phyloP scores from a whole-genome alignment of 2,329 filamentous ascomycete genomes.

The Dactylonectria estremocensis region DNA sequence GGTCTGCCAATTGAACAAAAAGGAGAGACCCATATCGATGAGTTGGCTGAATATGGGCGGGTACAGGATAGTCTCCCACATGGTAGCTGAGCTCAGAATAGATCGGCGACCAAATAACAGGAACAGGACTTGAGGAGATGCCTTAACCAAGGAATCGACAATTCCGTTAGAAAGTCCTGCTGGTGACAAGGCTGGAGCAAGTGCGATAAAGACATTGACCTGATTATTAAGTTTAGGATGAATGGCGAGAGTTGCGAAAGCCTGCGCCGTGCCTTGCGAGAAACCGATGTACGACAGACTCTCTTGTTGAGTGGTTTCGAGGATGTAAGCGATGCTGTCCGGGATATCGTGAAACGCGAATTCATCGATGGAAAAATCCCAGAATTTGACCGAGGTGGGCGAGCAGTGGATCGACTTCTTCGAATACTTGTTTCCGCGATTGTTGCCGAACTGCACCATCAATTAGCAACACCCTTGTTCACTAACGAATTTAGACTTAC shows the following conservation, averaged over 20 bases:
- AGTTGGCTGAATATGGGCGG: slow-evolving; percentile 91
- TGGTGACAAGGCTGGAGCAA: slow-evolving; percentile 97
- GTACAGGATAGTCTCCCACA: slow-evolving; percentile 98
- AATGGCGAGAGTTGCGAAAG: slow-evolving; percentile 93
- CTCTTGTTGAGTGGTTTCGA: slow-evolving; percentile 84
- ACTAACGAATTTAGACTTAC: slow-evolving; percentile 60
- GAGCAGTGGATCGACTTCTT: slow-evolving; percentile 89
- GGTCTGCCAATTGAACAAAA: slow-evolving; percentile 92
- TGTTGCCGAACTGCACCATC: slow-evolving; percentile 84
- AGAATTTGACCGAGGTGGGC: slow-evolving; percentile 84
- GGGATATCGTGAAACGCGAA: slow-evolving; percentile 99
- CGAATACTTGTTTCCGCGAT: slow-evolving; percentile 98
- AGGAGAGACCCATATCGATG: slow-evolving; percentile 85
- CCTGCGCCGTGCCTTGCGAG: slow-evolving; percentile 96
- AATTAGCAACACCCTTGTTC: slow-evolving; percentile 35
- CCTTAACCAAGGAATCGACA: slow-evolving; percentile 93
- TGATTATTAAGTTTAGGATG: slow-evolving; percentile 93
- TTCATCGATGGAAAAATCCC: slow-evolving; percentile 99
- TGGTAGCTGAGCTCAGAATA: slow-evolving; percentile 92
- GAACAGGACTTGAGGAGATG: slow-evolving; percentile 92
- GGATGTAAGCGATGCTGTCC: slow-evolving; percentile 92
- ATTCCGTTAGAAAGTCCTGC: slow-evolving; percentile 91
- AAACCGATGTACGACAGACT: slow-evolving; percentile 97
- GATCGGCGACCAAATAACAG: slow-evolving; percentile 93
- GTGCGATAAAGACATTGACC: slow-evolving; percentile 94